Evolutionary conservation across 495 filamentous ascomycete genomes (phyloP), one percentile per base, ranked within the genome.

Genomic region (Trichoderma erinaceum): DNA sequence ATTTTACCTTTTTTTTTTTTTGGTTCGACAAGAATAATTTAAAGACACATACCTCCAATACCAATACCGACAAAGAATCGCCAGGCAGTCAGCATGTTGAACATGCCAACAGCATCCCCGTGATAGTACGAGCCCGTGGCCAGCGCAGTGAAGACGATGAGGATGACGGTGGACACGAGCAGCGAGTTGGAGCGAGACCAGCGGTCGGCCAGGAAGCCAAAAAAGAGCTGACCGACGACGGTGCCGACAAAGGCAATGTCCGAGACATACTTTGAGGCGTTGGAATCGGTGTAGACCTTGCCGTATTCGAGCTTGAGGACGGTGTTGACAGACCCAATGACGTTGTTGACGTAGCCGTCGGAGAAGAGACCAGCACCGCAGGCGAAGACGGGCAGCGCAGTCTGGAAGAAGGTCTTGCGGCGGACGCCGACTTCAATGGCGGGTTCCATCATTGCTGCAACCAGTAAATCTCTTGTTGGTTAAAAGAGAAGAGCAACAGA

Each of bases 291-390:
- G 77, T 92, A 97, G 48, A 83, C 73, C 4, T 81, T 75, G 29
- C 80, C 78, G 70, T 97, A 94, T 69, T 93, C 80, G 4, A 68
- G 73, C 8, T 70, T 71, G 23, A 93, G 83, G 66, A 91, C 88
- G 27, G 90, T 94, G 73, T 86, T 87, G 67, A 93, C 90, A 35
- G 87, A 87, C 11, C 92, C 92, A 73, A 96, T 96, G 71, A 95
- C 89, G 67, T 88, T 89, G 80, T 96, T 94, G 74, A 96, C 84
- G 75, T 96, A 97, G 15, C 93, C 93, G 75, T 97, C 93, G 21
- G 90, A 92, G 76, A 96, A 96, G 4, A 97, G 81, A 70, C 93
- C 93, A 52, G 93, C 90, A 68, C 93, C 93, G 71, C 92, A 97
- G 63, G 92, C 92, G 65, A 95, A 86, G 1, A 84, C 83, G 27